phyloP scores from a whole-genome alignment of 768 basidiomycete species.

The Tremella mesenterica region DNA sequence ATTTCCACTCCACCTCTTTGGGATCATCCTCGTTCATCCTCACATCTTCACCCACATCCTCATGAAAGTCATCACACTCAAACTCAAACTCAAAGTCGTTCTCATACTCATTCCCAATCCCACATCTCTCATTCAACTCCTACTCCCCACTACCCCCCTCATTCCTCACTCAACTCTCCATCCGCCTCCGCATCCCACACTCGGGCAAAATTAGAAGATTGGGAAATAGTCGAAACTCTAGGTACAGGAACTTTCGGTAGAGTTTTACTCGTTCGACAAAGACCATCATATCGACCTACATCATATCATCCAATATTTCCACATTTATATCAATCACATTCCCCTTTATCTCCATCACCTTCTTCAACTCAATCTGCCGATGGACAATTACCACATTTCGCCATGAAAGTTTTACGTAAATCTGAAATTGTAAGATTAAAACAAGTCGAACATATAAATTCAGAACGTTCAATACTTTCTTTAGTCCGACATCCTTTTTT shows the following conservation, averaged over 20 bases:
- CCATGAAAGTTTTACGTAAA: constrained; percentile 46
- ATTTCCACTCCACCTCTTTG: constrained; percentile 34
- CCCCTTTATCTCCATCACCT: constrained; percentile 33
- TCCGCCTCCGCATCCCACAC: neutral
- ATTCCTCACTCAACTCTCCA: constrained; percentile 1
- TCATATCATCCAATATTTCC: constrained; percentile 43
- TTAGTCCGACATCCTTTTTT: constrained; percentile 89
- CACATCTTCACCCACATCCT: too few relatives aligned
- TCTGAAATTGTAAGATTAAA: constrained; percentile 55
- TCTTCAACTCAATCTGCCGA: constrained; percentile 36
- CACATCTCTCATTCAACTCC: too few relatives aligned
- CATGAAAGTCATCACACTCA: too few relatives aligned
- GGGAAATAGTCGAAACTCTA: constrained; percentile 50
- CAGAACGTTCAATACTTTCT: constrained; percentile 86
- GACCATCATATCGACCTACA: constrained; percentile 43
- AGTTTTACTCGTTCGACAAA: constrained; percentile 78
- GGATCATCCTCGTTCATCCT: too few relatives aligned
- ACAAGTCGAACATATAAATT: constrained; percentile 96
- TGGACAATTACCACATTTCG: constrained; percentile 43
- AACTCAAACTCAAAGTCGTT: neutral
- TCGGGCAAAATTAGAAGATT: constrained; percentile 34
- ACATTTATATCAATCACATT: constrained; percentile 32
- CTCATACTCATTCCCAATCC: constrained; percentile 6
- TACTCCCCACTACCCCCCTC: constrained; percentile 4
- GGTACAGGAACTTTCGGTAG: constrained; percentile 95